phyloP scores from a whole-genome alignment of 192 early-diverging fungal genomes.

The Entrophospora sp. region DNA sequence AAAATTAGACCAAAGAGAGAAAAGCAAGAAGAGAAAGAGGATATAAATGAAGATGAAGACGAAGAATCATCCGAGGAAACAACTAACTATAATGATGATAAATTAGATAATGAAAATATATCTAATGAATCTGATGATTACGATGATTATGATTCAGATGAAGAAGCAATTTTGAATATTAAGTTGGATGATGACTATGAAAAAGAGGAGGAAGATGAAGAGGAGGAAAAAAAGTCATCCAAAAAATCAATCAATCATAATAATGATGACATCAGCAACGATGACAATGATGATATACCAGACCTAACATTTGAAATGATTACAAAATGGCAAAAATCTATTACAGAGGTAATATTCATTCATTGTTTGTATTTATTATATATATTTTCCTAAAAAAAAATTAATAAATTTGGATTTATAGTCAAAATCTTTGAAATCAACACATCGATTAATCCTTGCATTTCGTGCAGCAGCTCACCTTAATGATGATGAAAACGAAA shows the following conservation, averaged over 20 bases:
- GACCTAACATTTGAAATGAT: slow-evolving; percentile 61
- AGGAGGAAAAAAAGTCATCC: neutral
- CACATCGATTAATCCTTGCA: slow-evolving; percentile 72
- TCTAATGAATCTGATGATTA: slow-evolving; percentile 23
- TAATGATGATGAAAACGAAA: slow-evolving; percentile 53
- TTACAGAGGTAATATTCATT: slow-evolving; percentile 21
- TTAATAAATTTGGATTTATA: slow-evolving; percentile 20
- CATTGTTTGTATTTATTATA: neutral
- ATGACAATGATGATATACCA: slow-evolving; percentile 17
- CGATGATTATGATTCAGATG: slow-evolving; percentile 29
- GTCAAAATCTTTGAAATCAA: slow-evolving; percentile 56
- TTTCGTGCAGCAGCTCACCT: slow-evolving; percentile 74
- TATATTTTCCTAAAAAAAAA: neutral
- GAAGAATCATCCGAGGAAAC: too few relatives aligned
- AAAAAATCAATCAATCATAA: neutral
- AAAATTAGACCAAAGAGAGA: neutral
- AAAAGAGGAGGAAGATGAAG: slow-evolving; percentile 24
- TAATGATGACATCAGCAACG: neutral
- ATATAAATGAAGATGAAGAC: slow-evolving; percentile 20
- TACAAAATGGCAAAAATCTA: slow-evolving; percentile 55
- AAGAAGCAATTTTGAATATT: slow-evolving; percentile 2
- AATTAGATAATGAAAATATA: slow-evolving; percentile 8
- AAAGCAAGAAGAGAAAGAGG: slow-evolving; percentile 1
- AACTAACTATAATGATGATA: too few relatives aligned
- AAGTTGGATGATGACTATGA: slow-evolving; percentile 37